These are phyloP conservation scores for Sechiopsis laciniata DNA, from an alignment of 306 rosid species.

Conservation along the genomic window DNA sequence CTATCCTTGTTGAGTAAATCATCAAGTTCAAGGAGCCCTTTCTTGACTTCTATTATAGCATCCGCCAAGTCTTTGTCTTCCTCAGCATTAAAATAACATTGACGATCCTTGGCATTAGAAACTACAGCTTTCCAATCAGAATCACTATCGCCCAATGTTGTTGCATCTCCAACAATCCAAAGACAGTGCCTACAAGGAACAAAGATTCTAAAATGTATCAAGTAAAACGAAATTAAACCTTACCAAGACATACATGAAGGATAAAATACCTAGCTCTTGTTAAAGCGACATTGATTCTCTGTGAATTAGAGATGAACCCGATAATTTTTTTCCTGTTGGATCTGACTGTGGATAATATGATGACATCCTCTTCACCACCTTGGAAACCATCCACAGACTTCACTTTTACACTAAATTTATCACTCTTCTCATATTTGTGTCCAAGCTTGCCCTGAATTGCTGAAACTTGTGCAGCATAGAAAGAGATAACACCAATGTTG, in stretches of 20 bases:
- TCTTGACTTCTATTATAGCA: conserved; percentile 41
- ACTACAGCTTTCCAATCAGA: conserved; percentile 48
- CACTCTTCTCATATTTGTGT: conserved; percentile 27
- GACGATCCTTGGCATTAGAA: conserved; percentile 48
- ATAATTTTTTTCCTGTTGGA: conserved; percentile 36
- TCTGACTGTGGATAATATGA: conserved; percentile 71
- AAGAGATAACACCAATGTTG: conserved; percentile 63
- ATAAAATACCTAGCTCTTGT: conserved; percentile 65
- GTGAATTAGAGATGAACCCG: conserved; percentile 44
- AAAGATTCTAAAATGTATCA: neutral
- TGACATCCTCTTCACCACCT: conserved; percentile 74
- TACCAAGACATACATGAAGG: neutral
- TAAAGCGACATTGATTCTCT: conserved; percentile 71
- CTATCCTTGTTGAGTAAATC: conserved; percentile 50
- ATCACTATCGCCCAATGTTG: conserved; percentile 29
- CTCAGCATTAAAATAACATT: conserved; percentile 50
- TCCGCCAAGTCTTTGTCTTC: conserved; percentile 45
- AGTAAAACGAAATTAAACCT: neutral
- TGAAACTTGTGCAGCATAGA: conserved; percentile 75
- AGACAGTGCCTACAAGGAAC: conserved; percentile 44
- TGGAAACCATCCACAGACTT: conserved; percentile 78
- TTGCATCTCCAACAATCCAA: conserved; percentile 65
- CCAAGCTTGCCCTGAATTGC: conserved; percentile 53
- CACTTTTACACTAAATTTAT: conserved; percentile 57
- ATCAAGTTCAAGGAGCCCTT: conserved; percentile 42